These are phyloP conservation scores for Phialophora chinensis DNA, from an alignment of 2,329 filamentous ascomycete species.

Conservation along the genomic window DNA sequence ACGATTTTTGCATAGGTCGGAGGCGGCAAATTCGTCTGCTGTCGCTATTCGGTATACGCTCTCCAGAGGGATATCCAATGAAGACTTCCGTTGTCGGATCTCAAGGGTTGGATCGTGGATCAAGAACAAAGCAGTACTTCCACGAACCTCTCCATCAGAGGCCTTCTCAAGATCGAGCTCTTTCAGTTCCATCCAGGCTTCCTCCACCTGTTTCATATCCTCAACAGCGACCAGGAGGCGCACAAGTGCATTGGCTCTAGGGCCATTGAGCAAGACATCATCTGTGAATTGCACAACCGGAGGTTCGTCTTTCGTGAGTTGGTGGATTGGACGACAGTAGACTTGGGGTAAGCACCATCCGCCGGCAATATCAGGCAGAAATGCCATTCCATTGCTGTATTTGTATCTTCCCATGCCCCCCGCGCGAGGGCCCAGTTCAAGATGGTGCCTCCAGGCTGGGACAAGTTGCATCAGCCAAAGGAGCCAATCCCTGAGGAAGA, in stretches of 20 bases:
- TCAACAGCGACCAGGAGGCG: conserved; percentile 27
- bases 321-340: conserved; percentile 40
- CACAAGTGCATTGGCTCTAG: conserved; percentile 17
- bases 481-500: conserved; percentile 43
- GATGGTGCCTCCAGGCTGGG: conserved; percentile 41
- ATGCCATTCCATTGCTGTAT: conserved; percentile 42
- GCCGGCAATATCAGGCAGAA: conserved; percentile 42
- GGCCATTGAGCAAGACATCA: conserved; percentile 41
- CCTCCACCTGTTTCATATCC: conserved; percentile 32
- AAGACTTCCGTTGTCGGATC: background rate
- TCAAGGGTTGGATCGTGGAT: conserved; percentile 10
- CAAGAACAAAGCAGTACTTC: conserved; percentile 27
- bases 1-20: conserved; percentile 41
- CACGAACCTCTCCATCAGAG: conserved; percentile 27
- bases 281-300: conserved; percentile 42
- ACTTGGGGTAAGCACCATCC: conserved; percentile 45
- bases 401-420: conserved; percentile 43
- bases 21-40: conserved; percentile 41
- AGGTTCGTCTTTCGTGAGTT: background rate
- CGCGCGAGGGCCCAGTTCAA: conserved; percentile 43
- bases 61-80: background rate
- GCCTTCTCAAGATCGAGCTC: conserved; percentile 24
- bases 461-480: conserved; percentile 45
- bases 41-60: conserved; percentile 39
- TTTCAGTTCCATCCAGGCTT: conserved; percentile 43